A percentile compares a stretch with the other conserved stretches of the same genome.
Evolutionary conservation across 805 yeast species (phyloP).

Genomic region (Hanseniaspora hatyaiensis): DNA sequence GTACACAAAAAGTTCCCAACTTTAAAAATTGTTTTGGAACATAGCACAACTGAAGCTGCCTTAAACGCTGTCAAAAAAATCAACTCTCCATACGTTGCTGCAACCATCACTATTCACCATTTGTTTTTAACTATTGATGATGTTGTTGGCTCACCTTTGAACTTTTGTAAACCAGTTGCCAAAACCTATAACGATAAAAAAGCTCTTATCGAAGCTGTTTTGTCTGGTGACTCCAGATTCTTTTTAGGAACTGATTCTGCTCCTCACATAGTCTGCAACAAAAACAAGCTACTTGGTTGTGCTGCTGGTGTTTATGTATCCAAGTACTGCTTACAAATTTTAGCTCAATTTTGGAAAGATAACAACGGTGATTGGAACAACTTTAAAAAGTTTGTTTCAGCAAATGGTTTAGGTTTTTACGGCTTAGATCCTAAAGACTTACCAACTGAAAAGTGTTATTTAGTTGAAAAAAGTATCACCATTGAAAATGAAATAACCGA

Average conservation of each 20-base stretch:
- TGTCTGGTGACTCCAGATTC: slow-evolving; percentile 81
- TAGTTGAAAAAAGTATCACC: slow-evolving; percentile 41
- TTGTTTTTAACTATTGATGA: slow-evolving; percentile 75
- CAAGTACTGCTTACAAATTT: slow-evolving; percentile 62
- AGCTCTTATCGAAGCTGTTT: slow-evolving; percentile 77
- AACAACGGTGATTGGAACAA: slow-evolving; percentile 45
- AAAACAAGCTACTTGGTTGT: slow-evolving; percentile 66
- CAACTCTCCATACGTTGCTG: slow-evolving; percentile 59
- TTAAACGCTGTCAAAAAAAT: slow-evolving; percentile 61
- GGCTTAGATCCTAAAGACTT: slow-evolving; percentile 33
- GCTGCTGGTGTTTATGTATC: slow-evolving; percentile 99
- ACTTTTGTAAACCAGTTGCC: slow-evolving; percentile 96
- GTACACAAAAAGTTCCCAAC: slow-evolving; percentile 76
- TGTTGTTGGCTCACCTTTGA: slow-evolving; percentile 94
- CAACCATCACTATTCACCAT: slow-evolving; percentile 93
- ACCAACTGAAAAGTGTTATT: slow-evolving; percentile 37
- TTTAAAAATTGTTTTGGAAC: slow-evolving; percentile 78
- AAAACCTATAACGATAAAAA: slow-evolving; percentile 75
- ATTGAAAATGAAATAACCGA: slow-evolving; percentile 48
- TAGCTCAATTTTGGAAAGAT: slow-evolving; percentile 73
- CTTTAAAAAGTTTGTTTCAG: slow-evolving; percentile 63
- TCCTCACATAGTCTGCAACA: slow-evolving; percentile 79
- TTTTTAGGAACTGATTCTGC: slow-evolving; percentile 98
- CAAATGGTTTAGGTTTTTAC: slow-evolving; percentile 64
- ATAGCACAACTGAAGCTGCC: slow-evolving; percentile 88